These are phyloP conservation scores for Paracoccidioides lutzii DNA, from an alignment of 2,329 filamentous ascomycete genomes.

Conservation along the genomic window DNA sequence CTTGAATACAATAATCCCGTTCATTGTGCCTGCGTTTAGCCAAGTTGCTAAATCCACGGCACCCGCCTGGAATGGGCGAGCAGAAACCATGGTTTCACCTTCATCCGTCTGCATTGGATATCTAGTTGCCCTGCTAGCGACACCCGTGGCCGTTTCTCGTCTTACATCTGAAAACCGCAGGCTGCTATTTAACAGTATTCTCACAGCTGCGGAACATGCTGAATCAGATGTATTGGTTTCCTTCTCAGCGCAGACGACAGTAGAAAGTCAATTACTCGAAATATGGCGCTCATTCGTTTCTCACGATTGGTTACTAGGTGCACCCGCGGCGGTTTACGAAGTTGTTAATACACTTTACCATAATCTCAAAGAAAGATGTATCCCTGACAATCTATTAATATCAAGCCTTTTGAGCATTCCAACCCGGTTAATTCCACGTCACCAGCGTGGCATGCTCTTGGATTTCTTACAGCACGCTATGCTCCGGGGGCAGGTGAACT, in stretches of 20 bases:
- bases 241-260: background rate
- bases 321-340: slow-evolving; percentile 23
- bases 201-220: slow-evolving; percentile 9
- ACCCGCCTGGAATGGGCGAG: slow-evolving; percentile 27
- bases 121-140: slow-evolving; percentile 21
- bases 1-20: slow-evolving; percentile 14
- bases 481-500: slow-evolving; percentile 15
- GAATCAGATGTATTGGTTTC: background rate
- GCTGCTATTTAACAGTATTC: slow-evolving; percentile 22
- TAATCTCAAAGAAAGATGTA: slow-evolving; percentile 19
- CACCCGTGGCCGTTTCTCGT: slow-evolving; percentile 19
- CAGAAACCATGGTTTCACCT: slow-evolving; percentile 22
- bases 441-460: slow-evolving; percentile 22
- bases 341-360: slow-evolving; percentile 23
- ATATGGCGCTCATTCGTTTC: slow-evolving; percentile 28
- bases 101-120: slow-evolving; percentile 20
- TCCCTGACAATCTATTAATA: slow-evolving; percentile 19
- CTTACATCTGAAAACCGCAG: slow-evolving; percentile 21
- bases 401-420: slow-evolving; percentile 27
- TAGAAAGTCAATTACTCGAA: slow-evolving; percentile 18
- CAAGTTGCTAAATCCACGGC: slow-evolving; percentile 17
- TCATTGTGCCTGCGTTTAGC: slow-evolving; percentile 5
- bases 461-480: slow-evolving; percentile 25
- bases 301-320: slow-evolving; percentile 27
- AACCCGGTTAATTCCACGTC: slow-evolving; percentile 24